These are phyloP conservation scores for Phytophthora quininea DNA, from an alignment of 352 stramenopile genomes.

Conservation along the genomic window DNA sequence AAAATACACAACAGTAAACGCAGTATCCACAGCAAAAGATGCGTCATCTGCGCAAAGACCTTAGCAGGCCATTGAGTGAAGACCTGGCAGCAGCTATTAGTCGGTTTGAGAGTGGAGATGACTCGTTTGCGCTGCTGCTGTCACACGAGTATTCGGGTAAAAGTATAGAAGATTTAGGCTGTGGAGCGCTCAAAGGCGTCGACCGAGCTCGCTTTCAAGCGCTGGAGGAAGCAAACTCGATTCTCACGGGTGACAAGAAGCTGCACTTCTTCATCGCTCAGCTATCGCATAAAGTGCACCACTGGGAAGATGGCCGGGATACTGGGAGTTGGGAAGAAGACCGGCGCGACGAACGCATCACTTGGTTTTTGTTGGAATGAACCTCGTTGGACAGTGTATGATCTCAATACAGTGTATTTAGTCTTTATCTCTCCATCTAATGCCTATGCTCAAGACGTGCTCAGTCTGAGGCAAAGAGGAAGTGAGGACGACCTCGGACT, in stretches of 20 bases:
- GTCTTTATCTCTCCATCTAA: no score
- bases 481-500: no score
- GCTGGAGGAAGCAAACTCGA: conserved; percentile 13
- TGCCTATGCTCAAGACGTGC: no score
- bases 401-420: no score
- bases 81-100: not conserved
- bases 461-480: no score
- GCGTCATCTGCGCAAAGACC: conserved; percentile 1
- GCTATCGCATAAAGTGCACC: conserved; percentile 16
- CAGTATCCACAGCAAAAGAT: conserved; percentile 4
- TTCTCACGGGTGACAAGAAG: not conserved
- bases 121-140: conserved; percentile 28
- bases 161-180: conserved; percentile 12
- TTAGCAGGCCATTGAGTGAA: not conserved
- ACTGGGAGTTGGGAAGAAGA: conserved; percentile 9
- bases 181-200: conserved; percentile 14
- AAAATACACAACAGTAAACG: not conserved
- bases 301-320: not conserved
- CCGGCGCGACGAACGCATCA: conserved; percentile 8
- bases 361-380: no score
- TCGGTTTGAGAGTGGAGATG: conserved; percentile 9
- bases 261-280: conserved; percentile 18
- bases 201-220: conserved; percentile 17
- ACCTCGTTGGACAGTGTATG: no score
- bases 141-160: conserved; percentile 26